Conservation (phyloP, 78 protist genomes). For the Speleostelium caveatum region DNA sequence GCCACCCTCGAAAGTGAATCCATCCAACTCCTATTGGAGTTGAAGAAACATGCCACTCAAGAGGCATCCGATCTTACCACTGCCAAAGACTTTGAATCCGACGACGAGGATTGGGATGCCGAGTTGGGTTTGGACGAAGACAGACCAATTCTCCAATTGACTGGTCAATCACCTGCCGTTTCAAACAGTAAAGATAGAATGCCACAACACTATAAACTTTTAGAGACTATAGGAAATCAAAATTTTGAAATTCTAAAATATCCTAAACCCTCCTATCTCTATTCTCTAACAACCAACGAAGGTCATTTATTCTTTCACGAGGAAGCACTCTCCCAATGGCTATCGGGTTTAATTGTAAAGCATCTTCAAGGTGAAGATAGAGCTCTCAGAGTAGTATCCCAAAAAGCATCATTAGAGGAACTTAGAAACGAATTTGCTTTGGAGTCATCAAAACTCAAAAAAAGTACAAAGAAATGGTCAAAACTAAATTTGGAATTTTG, state of each 20-base stretch:
- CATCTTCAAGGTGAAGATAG: conserved; percentile 68
- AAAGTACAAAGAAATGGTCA: conserved; percentile 72
- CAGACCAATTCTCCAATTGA: conserved; percentile 59
- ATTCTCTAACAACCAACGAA: conserved; percentile 64
- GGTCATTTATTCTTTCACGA: conserved; percentile 77
- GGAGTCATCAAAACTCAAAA: conserved; percentile 6
- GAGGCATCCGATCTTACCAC: conserved; percentile 21
- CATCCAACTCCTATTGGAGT: neutral
- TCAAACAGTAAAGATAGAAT: conserved; percentile 56
- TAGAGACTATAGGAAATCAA: conserved; percentile 70
- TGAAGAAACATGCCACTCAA: neutral
- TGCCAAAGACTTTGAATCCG: conserved; percentile 47
- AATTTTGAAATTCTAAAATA: conserved; percentile 81
- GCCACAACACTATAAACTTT: conserved; percentile 55
- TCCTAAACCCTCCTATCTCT: conserved; percentile 80
- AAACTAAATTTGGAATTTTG: conserved; percentile 53
- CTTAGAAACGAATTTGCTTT: conserved; percentile 54
- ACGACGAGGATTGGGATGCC: conserved; percentile 81
- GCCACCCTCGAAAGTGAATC: neutral
- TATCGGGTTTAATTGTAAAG: conserved; percentile 48
- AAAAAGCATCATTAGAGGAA: conserved; percentile 50
- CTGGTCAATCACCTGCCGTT: conserved; percentile 59
- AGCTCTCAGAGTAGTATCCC: conserved; percentile 43
- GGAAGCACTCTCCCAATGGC: conserved; percentile 71
- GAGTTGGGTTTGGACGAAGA: conserved; percentile 78